Conservation (phyloP, 2,329 filamentous ascomycete genomes). For the Hymenoscyphus albidus region DNA sequence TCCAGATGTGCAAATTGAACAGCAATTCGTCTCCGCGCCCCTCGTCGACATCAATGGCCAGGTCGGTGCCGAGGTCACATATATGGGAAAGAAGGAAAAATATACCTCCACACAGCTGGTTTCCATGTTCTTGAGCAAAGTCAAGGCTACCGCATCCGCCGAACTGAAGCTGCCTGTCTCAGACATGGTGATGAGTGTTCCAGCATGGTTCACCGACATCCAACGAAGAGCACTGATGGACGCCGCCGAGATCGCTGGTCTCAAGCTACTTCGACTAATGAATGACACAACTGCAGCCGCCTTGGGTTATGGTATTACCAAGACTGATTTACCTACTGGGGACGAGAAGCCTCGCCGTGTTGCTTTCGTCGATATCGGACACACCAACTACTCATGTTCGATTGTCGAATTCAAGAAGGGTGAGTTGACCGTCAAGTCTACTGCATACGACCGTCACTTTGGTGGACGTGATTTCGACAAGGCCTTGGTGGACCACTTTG, state of each 20-base stretch:
- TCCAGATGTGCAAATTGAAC: constrained; percentile 89
- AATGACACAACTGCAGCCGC: constrained; percentile 97
- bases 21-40: constrained; percentile 80
- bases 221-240: constrained; percentile 89
- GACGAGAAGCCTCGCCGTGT: constrained; percentile 93
- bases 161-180: constrained; percentile 90
- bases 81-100: constrained; percentile 89
- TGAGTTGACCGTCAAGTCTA: constrained; percentile 89
- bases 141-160: constrained; percentile 79
- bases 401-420: constrained; percentile 97
- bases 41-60: constrained; percentile 90
- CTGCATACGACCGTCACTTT: constrained; percentile 91
- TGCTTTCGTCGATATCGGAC: constrained; percentile 88
- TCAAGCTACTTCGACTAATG: constrained; percentile 90
- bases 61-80: constrained; percentile 89
- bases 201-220: constrained; percentile 93
- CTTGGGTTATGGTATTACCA: constrained; percentile 96
- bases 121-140: constrained; percentile 93
- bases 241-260: constrained; percentile 85
- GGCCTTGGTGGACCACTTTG: constrained; percentile 90
- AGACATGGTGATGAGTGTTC: constrained; percentile 90
- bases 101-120: constrained; percentile 93
- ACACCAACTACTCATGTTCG: constrained; percentile 92
- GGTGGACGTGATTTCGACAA: constrained; percentile 97
- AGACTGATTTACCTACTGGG: constrained; percentile 80